Evolutionary conservation across 192 early-diverging fungal species (phyloP), one percentile per base, ranked within the genome.

Genomic region (Linnemannia hyalina): DNA sequence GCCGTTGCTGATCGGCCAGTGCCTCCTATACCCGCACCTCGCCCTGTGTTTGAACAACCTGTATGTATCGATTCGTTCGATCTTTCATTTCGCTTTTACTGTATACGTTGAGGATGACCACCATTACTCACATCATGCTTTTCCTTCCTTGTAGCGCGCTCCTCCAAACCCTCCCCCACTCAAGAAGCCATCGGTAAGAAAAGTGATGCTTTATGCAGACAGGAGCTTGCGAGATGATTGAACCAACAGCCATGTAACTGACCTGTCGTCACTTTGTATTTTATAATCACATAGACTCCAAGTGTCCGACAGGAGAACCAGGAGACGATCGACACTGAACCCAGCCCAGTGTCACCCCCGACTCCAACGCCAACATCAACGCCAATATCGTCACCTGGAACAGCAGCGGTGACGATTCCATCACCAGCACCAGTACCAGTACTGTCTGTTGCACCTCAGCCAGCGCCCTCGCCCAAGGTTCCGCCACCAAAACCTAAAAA

Each of bases 401-500:
- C 70, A 32, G 29, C 76, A 47, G 42, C 82, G 42, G 77, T 73
- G 29, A n/a, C 63, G 15, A 35, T 79, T 32, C 79, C 75, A 55
- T 18, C 65, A 29, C 42, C 65, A 3, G 22, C 81, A 46, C 73
- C 87, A 68, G 29, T 69, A 52, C 57, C 88, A n/a, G 44, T 46
- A 44, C 68, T 82, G 29, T 65, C 60, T 32, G 60, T 32, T n/a
- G 80, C 86, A 52, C 70, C 77, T 69, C 74, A 68, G 68, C 79
- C 77, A 57, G 74, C 80, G 29, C 69, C 81, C 22, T 73, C 88
- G 22, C 73, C 79, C 68, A 85, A 70, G 52, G 54, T 78, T 36
- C 84, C 84, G 22, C 84, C 84, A 78, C 84, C 84, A 73, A 86
- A 86, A 73, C 84, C 84, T 15, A 78, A 76, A 71, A 86, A 81